Percentiles rank a stretch among this genome's conserved stretches.
phyloP scores from a whole-genome alignment of 2,329 filamentous ascomycete species.

The Colletotrichum tamarilloi region DNA sequence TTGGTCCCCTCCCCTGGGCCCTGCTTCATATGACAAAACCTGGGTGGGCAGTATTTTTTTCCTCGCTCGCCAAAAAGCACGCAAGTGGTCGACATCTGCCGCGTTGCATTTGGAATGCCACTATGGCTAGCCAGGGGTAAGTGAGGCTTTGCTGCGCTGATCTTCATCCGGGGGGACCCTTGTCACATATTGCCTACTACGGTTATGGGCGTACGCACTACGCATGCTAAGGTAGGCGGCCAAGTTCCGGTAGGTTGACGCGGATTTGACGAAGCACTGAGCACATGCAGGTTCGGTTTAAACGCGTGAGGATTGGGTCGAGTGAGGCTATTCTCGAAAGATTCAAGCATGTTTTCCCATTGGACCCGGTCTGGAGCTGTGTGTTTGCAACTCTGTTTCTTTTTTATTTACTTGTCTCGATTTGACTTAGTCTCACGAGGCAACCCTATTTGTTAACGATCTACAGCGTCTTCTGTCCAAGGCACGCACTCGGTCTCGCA shows the following conservation, averaged over 20 bases:
- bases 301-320: background rate
- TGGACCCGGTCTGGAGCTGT: background rate
- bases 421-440: background rate
- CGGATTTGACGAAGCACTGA: background rate
- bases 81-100: background rate
- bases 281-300: background rate
- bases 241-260: slow-evolving; percentile 6
- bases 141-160: background rate
- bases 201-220: background rate
- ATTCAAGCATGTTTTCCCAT: background rate
- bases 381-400: background rate
- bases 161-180: background rate
- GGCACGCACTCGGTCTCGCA: background rate
- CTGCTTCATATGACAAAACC: no score
- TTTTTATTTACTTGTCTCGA: background rate
- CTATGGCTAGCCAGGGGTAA: background rate
- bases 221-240: background rate
- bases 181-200: background rate
- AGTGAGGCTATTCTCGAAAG: background rate
- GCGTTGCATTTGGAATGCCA: background rate
- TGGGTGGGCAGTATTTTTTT: background rate
- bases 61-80: background rate
- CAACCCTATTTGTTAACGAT: slow-evolving; percentile 8
- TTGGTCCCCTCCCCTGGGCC: background rate
- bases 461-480: slow-evolving; percentile 7